Base-by-base conservation (phyloP, 768 basidiomycete species). In the Trametes maxima region DNA sequence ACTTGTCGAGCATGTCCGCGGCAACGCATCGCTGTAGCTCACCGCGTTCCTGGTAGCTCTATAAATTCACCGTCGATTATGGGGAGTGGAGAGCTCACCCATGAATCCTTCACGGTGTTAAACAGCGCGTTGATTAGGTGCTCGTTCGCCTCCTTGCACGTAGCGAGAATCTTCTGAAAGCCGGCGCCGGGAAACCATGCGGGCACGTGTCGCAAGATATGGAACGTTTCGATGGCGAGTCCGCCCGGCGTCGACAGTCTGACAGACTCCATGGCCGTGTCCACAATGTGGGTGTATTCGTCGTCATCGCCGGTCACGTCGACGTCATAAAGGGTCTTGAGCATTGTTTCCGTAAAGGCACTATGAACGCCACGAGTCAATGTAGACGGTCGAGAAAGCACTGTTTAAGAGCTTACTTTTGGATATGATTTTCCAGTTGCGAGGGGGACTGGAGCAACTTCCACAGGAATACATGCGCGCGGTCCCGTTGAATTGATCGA, bases 251-350 rank as follows among this genome's bases (percentile, higher is more conserved):
- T 13, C 2, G 36, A 37, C 14, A 44, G 13, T n/a, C 22, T 3
- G 14, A 48, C 5, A 3, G 21, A 22, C 2, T 19, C 19, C 24
- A 64, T 10, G 10, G 58, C 54, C 6, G n/a, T n/a, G 1, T 56
- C 42, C n/a, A 47, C 43, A 7, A 42, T 36, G 1, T 2, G 11
- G 17, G 57, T n/a, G 24, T 70, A 60, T 44, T 72, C 69, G 42
- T 76, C 74, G 16, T 67, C n/a, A 3, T 66, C 54, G 10, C 59
- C 63, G 5, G 56, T 63, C 7, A 63, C 67, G 8, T 65, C 63
- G 47, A 70, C 69, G 11, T 68, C 74, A 49, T 75, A 74, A 4
- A 64, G 58, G 13, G 75, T 59, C n/a, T 65, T 52, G 17, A 76
- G 62, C 33, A 70, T 67, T 35, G n/a, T 1, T 37, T 50, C 10